These are phyloP conservation scores for Cryptosporidium felis DNA, from an alignment of 169 alveolate genomes.

Conservation along the genomic window DNA sequence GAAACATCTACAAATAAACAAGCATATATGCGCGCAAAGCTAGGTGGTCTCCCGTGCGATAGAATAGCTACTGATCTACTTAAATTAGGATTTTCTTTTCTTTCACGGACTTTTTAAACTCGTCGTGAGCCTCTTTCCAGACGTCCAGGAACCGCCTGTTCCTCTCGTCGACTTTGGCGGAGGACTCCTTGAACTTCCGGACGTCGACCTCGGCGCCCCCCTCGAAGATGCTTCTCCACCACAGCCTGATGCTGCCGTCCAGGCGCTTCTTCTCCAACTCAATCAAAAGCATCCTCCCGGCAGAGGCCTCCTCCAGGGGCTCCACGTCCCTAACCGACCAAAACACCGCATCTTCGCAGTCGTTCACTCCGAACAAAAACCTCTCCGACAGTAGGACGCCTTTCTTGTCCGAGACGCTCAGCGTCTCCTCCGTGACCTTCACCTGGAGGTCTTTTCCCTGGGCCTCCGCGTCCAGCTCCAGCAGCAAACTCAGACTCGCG, in stretches of 20 bases:
- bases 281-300: neutral
- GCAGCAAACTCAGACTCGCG: neutral
- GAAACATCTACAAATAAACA: no score
- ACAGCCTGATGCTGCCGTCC: neutral
- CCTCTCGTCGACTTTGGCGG: constrained; percentile 8
- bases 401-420: neutral
- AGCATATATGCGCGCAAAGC: no score
- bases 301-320: neutral
- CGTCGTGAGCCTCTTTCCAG: constrained; percentile 45
- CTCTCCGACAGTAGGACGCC: neutral
- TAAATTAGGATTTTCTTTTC: no score
- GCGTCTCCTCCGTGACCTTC: neutral
- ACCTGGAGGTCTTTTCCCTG: neutral
- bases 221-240: constrained; percentile 58
- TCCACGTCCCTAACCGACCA: constrained; percentile 49
- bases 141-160: constrained; percentile 8
- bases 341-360: constrained; percentile 14
- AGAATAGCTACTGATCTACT: no score
- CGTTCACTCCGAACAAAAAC: constrained; percentile 9
- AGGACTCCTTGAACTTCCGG: neutral
- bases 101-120: constrained; percentile 5
- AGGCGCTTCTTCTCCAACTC: constrained; percentile 35
- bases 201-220: constrained; percentile 13
- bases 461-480: neutral
- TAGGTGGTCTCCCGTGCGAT: no score